Evolutionary conservation across 2,329 filamentous ascomycete species (phyloP).

Genomic region (Cercospora sojina): DNA sequence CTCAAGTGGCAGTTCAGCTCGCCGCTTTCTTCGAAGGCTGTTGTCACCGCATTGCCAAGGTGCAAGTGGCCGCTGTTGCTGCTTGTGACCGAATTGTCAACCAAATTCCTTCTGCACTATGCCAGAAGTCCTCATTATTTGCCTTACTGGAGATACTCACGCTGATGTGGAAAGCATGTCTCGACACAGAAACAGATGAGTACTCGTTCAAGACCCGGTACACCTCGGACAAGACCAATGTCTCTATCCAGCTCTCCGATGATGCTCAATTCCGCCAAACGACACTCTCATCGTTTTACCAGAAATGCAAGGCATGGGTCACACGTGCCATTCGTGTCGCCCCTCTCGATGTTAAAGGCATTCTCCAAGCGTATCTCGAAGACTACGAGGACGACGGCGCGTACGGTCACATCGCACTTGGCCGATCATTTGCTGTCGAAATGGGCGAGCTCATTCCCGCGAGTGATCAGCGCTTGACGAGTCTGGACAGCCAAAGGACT

Average conservation of each 20-base stretch:
- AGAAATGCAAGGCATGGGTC: constrained; percentile 77
- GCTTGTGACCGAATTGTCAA: constrained; percentile 84
- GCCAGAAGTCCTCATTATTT: constrained; percentile 86
- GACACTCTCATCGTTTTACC: constrained; percentile 76
- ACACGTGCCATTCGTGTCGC: constrained; percentile 76
- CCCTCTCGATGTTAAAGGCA: constrained; percentile 88
- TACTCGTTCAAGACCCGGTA: constrained; percentile 85
- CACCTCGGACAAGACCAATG: constrained; percentile 71
- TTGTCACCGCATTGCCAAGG: constrained; percentile 88
- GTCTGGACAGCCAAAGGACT: constrained; percentile 72
- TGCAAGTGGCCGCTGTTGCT: constrained; percentile 79
- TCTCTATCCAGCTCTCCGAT: constrained; percentile 88
- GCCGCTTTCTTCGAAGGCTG: constrained; percentile 82
- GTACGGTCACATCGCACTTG: constrained; percentile 88
- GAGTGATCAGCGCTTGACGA: constrained; percentile 80
- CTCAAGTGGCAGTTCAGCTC: constrained; percentile 85
- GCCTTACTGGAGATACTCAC: constrained; percentile 87
- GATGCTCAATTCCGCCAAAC: constrained; percentile 78
- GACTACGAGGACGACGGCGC: constrained; percentile 89
- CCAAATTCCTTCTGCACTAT: constrained; percentile 83
- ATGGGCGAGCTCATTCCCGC: constrained; percentile 83
- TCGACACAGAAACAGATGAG: constrained; percentile 91
- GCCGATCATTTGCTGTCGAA: constrained; percentile 89
- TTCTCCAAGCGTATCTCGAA: constrained; percentile 93
- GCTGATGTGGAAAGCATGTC: constrained; percentile 90